Evolutionary conservation across 495 filamentous ascomycete species (phyloP).

Genomic region (Penicillium cataractarum): DNA sequence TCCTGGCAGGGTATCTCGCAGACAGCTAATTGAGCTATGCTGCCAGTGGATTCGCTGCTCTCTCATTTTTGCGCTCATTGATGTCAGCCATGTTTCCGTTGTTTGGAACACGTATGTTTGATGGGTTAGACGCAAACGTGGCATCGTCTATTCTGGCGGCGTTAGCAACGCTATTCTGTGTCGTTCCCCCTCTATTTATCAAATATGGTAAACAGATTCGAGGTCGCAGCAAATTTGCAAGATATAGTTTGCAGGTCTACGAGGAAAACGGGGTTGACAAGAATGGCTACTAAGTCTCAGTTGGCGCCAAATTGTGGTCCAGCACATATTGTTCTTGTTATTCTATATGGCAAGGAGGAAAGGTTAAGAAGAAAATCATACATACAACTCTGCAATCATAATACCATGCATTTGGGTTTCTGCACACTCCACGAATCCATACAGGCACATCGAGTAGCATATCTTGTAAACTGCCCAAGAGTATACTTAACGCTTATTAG

Average conservation of each 20-base stretch:
- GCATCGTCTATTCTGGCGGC: too few species aligned
- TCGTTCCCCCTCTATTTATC: slow-evolving; percentile 39
- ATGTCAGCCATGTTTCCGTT: too few species aligned
- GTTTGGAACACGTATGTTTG: too few species aligned
- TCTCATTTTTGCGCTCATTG: too few species aligned
- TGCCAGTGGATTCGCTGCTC: too few species aligned
- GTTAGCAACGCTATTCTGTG: slow-evolving; percentile 44
- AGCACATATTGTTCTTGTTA: background rate
- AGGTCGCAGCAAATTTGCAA: slow-evolving; percentile 46
- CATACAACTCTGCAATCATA: background rate
- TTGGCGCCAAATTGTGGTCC: background rate
- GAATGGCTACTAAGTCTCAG: slow-evolving; percentile 13
- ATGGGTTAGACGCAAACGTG: too few species aligned
- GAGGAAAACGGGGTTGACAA: slow-evolving; percentile 24
- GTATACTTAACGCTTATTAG: background rate
- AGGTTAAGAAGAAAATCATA: background rate
- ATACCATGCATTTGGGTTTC: background rate
- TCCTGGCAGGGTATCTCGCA: too few species aligned
- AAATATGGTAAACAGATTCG: slow-evolving; percentile 42
- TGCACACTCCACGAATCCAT: background rate
- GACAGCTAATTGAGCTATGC: too few species aligned
- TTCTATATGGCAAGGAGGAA: background rate
- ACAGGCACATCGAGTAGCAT: background rate
- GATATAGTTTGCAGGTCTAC: slow-evolving; percentile 35
- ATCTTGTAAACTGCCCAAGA: background rate